Base-by-base conservation (phyloP, 2,329 filamentous ascomycete species). In the Epichloe amarillans region DNA sequence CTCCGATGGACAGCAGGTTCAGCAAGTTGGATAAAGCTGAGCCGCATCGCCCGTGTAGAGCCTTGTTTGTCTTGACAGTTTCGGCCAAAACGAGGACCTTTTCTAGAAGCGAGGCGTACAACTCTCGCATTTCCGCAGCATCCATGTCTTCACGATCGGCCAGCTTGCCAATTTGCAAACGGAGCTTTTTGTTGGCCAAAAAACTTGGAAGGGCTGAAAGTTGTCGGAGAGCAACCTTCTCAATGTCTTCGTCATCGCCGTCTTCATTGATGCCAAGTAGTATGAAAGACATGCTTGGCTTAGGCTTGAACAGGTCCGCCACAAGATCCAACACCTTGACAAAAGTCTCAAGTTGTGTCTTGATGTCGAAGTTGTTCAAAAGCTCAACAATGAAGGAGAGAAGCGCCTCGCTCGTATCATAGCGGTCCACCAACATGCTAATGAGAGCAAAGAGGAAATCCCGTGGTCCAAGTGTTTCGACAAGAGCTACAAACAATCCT, bases 371-470 rank as follows among this genome's bases (percentile, higher is more conserved):
- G 37, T 80, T 74, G 53, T 80, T 81, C 43, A 88, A 76, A 26
- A 98, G 70, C 41, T 88, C 83, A 3, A 79, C 77, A 52, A 87
- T 76, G 65, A 97, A 90, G n/a, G 77, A 77, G 39, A 83, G 70
- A 38, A 93, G 80, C 56, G 78, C 80, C 60, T 86, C 82, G 52
- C 84, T 84, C n/a, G 82, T 75, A 4, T 86, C 83, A 63, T 95
- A 94, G 61, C 86, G 85, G 63, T 96, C 88, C n/a, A 88, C 82
- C 53, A 98, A 78, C 79, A 97, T 90, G 52, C 87, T 85, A 46
- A 95, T 69, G 14, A 98, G 77, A 5, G 88, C 89, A 59, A 88
- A 95, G 23, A 97, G 73, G 60, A 94, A 95, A 54, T 97, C 90
- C 49, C 85, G 77, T 0, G 88, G 76, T 2, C 91, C 91, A 3